phyloP scores from a whole-genome alignment of 2,329 filamentous ascomycete genomes.

The Clonostachys rhizophaga region DNA sequence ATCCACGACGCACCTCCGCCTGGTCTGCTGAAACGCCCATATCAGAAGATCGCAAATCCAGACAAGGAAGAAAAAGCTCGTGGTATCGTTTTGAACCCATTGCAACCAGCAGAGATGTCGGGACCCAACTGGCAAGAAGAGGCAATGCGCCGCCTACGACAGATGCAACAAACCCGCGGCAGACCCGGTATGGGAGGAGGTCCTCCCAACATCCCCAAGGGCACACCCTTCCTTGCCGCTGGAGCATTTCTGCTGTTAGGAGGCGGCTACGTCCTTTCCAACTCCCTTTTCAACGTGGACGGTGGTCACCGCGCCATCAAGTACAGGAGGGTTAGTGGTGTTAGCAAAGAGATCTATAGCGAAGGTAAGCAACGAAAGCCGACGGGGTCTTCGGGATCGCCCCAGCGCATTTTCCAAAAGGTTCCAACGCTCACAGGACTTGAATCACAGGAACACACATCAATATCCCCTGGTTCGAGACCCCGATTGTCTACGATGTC shows the following conservation, averaged over 20 bases:
- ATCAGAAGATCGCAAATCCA: no score
- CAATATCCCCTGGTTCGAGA: constrained; percentile 95
- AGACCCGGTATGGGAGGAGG: constrained; percentile 35
- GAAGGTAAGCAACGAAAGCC: constrained; percentile 61
- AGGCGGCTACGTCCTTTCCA: constrained; percentile 47
- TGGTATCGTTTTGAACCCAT: no score
- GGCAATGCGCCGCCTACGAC: constrained; percentile 44
- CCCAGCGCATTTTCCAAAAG: no score
- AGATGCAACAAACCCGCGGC: constrained; percentile 37
- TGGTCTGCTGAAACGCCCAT: no score
- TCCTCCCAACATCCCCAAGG: constrained; percentile 33
- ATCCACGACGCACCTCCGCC: constrained; percentile 1
- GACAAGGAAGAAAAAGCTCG: no score
- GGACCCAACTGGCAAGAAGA: constrained; percentile 40
- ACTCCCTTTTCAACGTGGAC: constrained; percentile 77
- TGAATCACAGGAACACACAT: constrained; percentile 77
- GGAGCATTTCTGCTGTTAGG: constrained; percentile 39
- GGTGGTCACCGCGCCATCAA: constrained; percentile 99
- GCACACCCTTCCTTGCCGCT: constrained; percentile 30
- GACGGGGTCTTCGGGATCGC: no score
- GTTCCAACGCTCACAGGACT: background rate
- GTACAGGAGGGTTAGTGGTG: constrained; percentile 87
- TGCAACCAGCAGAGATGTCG: background rate
- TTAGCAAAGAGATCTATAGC: constrained; percentile 91
- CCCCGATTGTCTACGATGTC: constrained; percentile 93